These are phyloP conservation scores for Iberis pinnata DNA, from an alignment of 345 rosid species.

Conservation along the genomic window DNA sequence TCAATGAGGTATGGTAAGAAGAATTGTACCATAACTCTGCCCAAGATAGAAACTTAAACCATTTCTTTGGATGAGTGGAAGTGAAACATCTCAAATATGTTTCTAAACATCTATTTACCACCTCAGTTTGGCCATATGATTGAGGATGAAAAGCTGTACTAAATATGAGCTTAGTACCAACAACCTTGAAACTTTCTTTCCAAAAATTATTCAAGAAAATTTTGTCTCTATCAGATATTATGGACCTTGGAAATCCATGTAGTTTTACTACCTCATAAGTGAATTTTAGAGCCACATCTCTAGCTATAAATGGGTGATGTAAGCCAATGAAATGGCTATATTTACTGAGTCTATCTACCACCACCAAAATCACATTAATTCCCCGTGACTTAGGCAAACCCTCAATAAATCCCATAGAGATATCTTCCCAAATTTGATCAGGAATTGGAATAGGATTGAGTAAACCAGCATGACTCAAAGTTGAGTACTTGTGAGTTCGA, in stretches of 20 bases:
- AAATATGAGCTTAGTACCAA: no score
- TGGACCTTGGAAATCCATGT: neutral
- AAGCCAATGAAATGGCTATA: neutral
- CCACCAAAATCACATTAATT: neutral
- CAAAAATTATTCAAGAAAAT: neutral
- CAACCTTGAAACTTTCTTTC: neutral
- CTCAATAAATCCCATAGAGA: no score
- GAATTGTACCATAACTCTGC: no score
- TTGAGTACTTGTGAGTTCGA: neutral
- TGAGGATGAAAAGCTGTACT: no score
- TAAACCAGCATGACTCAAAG: neutral
- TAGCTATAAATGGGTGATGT: neutral
- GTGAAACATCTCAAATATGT: no score
- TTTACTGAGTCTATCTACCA: neutral
- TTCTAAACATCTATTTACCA: no score
- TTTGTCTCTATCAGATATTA: neutral
- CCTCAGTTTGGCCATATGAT: no score
- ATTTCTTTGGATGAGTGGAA: no score
- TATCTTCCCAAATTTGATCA: neutral
- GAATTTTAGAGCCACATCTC: neutral
- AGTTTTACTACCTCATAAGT: neutral
- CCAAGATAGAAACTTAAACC: no score
- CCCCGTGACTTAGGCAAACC: neutral
- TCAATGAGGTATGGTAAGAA: no score
- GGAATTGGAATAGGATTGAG: neutral